Evolutionary conservation across 2,329 filamentous ascomycete genomes (phyloP), one percentile per base, ranked within the genome.

Genomic region (Rosellinia necatrix): DNA sequence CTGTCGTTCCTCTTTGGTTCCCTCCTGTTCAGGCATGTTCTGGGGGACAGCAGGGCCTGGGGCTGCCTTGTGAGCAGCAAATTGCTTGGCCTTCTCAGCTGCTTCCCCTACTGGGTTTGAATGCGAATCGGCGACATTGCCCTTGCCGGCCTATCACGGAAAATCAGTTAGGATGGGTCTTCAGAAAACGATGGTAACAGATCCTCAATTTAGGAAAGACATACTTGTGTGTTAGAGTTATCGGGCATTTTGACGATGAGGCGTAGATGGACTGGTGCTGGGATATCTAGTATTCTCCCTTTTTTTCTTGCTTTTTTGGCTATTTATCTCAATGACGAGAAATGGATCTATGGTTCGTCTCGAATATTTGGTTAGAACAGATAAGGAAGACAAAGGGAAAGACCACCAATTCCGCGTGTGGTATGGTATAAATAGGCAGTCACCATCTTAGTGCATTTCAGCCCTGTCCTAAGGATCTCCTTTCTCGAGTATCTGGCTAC

Each of bases 1-100:
- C 66, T 80, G 76, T 50, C 87, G 81, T 67, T 91, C 88, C 70
- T 89, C 87, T 73, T 87, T 88, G 56, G 81, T 84, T 13, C 83
- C 85, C 74, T 87, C 83, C 70, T 81, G 70, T 47, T 80, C 72
- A 13, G 78, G 78, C 74, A 85, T 79, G 58, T 80, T 76, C 60
- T 83, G 72, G 15, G 81, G 75, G 22, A 85, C 65, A 24, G 75
- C 84, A 13, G 85, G 85, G 29, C 85, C 85, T 10, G 83, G 84
- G 48, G 81, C 75, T 15, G 83, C 83, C 53, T 78, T 70, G 67
- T 81, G 77, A 30, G 81, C 75, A 50, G 77, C 74, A 66, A 83
- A 78, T 17, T 51, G 57, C 46, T 62, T 64, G 8, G 59, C 58
- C 44, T 56, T 56, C 69, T 79, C 73, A 63, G 71, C 65, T 27